Evolutionary conservation across 345 rosid genomes (phyloP).

Genomic region (Eutrema yunnanense): DNA sequence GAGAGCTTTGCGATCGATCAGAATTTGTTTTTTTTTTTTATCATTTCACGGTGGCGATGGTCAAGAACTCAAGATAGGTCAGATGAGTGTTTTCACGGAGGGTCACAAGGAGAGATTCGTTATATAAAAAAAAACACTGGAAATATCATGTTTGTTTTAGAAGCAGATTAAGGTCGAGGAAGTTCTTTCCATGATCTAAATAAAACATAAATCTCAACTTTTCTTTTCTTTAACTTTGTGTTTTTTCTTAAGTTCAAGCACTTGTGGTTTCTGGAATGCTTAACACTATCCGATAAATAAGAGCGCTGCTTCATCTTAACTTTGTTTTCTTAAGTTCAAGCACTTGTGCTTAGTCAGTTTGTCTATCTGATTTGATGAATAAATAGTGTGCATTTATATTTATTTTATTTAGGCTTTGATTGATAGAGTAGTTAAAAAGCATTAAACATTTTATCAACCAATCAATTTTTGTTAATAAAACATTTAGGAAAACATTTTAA

Average conservation of each 20-base stretch:
- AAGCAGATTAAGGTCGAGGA: constrained; percentile 11
- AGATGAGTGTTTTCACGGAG: constrained; percentile 52
- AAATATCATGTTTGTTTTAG: constrained; percentile 43
- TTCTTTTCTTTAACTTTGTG: background rate
- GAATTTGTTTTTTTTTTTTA: constrained; percentile 38
- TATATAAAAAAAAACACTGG: constrained; percentile 46
- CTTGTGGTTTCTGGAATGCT: constrained; percentile 14
- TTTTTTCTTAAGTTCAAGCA: background rate
- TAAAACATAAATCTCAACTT: background rate
- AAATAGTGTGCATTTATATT: background rate
- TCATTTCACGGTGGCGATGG: constrained; percentile 49
- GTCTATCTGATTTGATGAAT: background rate
- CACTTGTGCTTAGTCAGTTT: background rate
- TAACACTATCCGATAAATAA: constrained; percentile 25
- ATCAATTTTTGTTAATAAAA: too few relatives aligned
- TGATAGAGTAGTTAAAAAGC: too few relatives aligned
- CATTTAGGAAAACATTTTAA: too few relatives aligned
- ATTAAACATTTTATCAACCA: too few relatives aligned
- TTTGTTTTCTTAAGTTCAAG: background rate
- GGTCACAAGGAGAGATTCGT: constrained; percentile 61
- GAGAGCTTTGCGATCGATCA: constrained; percentile 53
- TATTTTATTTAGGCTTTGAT: too few relatives aligned
- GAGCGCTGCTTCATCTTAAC: background rate
- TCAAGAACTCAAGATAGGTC: constrained; percentile 52
- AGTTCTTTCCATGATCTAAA: constrained; percentile 29